Evolutionary conservation across 768 basidiomycete species (phyloP), one percentile per base, ranked within the genome.

Genomic region (Rhodotorula graminis): DNA sequence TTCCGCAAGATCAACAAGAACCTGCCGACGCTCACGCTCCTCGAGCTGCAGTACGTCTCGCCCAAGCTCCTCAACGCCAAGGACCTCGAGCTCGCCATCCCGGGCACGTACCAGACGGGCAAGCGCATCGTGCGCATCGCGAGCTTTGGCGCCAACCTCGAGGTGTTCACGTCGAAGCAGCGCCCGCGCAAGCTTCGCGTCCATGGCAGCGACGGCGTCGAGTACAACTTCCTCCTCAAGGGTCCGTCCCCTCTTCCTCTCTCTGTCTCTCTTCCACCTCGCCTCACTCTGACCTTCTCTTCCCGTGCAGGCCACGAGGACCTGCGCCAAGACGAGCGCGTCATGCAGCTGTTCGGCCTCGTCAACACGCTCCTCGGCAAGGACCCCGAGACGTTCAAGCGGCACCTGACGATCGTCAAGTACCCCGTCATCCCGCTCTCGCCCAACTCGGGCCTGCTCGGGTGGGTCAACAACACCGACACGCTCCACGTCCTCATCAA

Each of bases 301-400:
- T 49, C 23, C 27, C 21, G 16, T 31, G 19, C 73, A 94, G 93
- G 96, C 15, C 96, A 99, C 81, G 96, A 99, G 83, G 96, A 99
- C 83, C 85, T 99, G 63, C 93, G 96, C 53, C 96, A 98, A 82
- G 96, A 99, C 80, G 96, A 99, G 78, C 87, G 96, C 73, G 96
- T 98, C 67, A 98, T 98, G 95, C 96, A 99, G 81, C 85, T 98
- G 29, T 98, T 98, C 81, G 90, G 96, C 70, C 88, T 99, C 60
- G 90, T 98, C 77, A 99, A 99, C 81, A 95, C 92, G 0, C 83
- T 97, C 4, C 87, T 99, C 42, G 89, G 91, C 14, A 88, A 92
- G 29, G 95, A 99, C 78, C 91, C 93, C 31, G 88, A 91, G 79
- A 93, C 92, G 80, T 98, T 95, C 86, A 96, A 95, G 83, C 86